Conservation (phyloP, 1,284 basidiomycete species). For the Sphagnurus paluster region DNA sequence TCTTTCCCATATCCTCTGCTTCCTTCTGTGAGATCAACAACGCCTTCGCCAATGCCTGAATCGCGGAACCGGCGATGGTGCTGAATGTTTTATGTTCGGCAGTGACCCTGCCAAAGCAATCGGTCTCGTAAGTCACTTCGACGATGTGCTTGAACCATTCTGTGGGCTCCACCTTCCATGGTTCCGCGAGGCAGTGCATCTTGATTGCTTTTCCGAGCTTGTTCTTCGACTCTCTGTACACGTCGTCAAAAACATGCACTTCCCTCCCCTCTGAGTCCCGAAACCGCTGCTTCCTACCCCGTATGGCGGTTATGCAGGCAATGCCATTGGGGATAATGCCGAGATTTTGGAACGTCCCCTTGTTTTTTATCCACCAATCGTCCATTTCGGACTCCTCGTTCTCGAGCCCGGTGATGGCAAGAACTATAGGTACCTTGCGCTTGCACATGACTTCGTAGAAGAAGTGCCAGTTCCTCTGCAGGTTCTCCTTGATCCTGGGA, state of each 20-base stretch:
- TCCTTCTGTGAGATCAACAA: too few species aligned
- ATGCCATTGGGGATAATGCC: slow-evolving; percentile 32
- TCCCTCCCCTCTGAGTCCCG: too few species aligned
- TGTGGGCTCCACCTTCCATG: slow-evolving; percentile 14
- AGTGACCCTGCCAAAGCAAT: slow-evolving; percentile 4
- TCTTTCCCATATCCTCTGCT: too few species aligned
- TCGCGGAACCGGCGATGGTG: slow-evolving; percentile 13
- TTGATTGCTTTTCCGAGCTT: slow-evolving; percentile 19
- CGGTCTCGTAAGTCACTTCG: slow-evolving; percentile 9
- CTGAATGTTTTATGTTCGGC: slow-evolving; percentile 12
- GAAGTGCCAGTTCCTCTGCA: slow-evolving; percentile 37
- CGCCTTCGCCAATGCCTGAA: slow-evolving; percentile 12
- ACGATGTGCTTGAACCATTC: slow-evolving; percentile 18
- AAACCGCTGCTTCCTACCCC: slow-evolving; percentile 19
- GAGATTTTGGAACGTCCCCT: slow-evolving; percentile 26
- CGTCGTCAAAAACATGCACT: slow-evolving; percentile 18
- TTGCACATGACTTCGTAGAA: slow-evolving; percentile 40
- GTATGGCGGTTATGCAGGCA: slow-evolving; percentile 40
- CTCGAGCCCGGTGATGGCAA: slow-evolving; percentile 43
- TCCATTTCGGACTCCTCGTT: slow-evolving; percentile 39
- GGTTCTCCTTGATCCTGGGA: slow-evolving; percentile 34
- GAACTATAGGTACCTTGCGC: slow-evolving; percentile 35
- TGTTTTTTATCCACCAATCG: slow-evolving; percentile 40
- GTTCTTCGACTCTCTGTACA: slow-evolving; percentile 24
- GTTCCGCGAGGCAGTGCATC: slow-evolving; percentile 4